These are phyloP conservation scores for Trametopsis cervina DNA, from an alignment of 768 basidiomycete species.

Conservation along the genomic window DNA sequence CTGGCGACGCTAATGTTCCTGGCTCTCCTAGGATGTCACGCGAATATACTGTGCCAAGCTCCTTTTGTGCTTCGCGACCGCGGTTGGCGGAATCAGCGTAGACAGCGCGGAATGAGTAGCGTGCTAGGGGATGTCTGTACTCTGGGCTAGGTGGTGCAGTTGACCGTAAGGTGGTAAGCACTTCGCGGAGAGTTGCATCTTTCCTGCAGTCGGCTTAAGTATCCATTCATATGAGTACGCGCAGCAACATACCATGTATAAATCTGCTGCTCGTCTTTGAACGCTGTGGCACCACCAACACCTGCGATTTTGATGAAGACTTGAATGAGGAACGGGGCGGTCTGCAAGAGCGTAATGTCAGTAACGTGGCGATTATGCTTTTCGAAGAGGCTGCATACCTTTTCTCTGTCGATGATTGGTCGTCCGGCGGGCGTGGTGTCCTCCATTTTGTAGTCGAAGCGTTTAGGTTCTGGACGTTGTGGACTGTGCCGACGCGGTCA, in stretches of 20 bases:
- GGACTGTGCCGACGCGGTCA: not conserved
- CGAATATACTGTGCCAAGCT: slow-evolving; percentile 76
- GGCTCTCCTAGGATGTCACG: slow-evolving; percentile 82
- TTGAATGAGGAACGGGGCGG: slow-evolving; percentile 74
- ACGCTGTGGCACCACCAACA: slow-evolving; percentile 67
- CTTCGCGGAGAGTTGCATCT: slow-evolving; percentile 75
- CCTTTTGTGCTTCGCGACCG: slow-evolving; percentile 68
- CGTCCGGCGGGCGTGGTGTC: slow-evolving; percentile 37
- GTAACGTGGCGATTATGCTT: not conserved
- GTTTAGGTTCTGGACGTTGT: not conserved
- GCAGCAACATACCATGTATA: slow-evolving; percentile 59
- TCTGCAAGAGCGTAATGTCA: slow-evolving; percentile 34
- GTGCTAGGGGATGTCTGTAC: slow-evolving; percentile 75
- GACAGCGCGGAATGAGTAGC: slow-evolving; percentile 74
- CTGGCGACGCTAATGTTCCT: slow-evolving; percentile 48
- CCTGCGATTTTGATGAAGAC: slow-evolving; percentile 77
- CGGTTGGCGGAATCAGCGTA: slow-evolving; percentile 70
- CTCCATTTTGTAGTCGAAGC: slow-evolving; percentile 22
- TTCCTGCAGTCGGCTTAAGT: slow-evolving; percentile 43
- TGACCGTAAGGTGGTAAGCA: slow-evolving; percentile 70
- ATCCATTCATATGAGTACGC: not conserved
- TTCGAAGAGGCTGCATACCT: slow-evolving; percentile 27
- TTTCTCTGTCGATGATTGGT: slow-evolving; percentile 49
- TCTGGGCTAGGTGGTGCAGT: slow-evolving; percentile 61
- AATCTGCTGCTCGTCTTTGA: slow-evolving; percentile 81